Base-by-base conservation (phyloP, 345 rosid species). In the Sonneratia caseolaris region DNA sequence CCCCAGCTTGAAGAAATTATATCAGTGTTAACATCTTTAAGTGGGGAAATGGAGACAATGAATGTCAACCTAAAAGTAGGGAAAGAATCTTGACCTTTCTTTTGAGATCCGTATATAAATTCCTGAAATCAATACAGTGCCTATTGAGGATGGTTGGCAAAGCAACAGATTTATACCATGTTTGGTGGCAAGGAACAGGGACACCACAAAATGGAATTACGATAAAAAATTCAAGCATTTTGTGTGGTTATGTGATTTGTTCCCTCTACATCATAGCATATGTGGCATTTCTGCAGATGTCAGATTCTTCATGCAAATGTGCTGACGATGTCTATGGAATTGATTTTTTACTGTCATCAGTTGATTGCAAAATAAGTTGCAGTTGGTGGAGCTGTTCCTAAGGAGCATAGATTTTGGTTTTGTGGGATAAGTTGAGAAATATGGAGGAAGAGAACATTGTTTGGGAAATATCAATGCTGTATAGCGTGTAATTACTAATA, bases 1-100 rank as follows among this genome's bases (percentile, higher is more conserved):
- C 80, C 86, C 53, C 80, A 66, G 48, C 59, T 55, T 68, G 76
- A 82, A 71, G 88, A 86, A 62, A 78, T 85, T 68, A 61, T 76
- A 70, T 74, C 55, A 43, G 69, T 82, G 35, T 37, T 85, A 74
- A 79, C 53, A 72, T 74, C 56, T 64, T 75, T 85, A 69, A 74
- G 70, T 70, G 71, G 59, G 68, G 85, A 78, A 77, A 84, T 79
- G 82, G 71, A 72, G 76, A 84, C 72, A 65, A 57, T 49, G 47
- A 59, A 70, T 51, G 37, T 37, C 18, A 42, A 43, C 37, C 11
- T 62, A 49, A 38, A 70, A 35, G 64, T 51, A 7, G 40, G 37
- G 24, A 75, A 14, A 70, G 51, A 65, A 43, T 75, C 38, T 37
- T 51, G 37, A 62, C 38, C 19, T 37, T 48, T 14, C 37, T 66